These are phyloP conservation scores for Blumeriella jaapii DNA, from an alignment of 2,329 filamentous ascomycete genomes.

Conservation along the genomic window DNA sequence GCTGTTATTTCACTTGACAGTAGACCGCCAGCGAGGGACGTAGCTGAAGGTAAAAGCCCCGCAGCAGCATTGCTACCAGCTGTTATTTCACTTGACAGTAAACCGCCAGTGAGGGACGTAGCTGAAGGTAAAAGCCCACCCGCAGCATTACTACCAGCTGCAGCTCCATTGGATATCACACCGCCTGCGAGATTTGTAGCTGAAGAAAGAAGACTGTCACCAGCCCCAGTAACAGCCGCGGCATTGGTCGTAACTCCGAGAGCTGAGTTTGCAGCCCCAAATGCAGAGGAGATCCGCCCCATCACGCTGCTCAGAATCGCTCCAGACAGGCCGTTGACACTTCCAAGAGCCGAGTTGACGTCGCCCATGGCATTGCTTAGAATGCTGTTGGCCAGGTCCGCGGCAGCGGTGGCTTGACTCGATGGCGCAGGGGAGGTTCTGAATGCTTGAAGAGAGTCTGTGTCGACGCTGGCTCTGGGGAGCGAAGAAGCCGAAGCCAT, in stretches of 20 bases:
- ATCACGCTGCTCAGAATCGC: conserved; percentile 6
- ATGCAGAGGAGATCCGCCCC: conserved; percentile 5
- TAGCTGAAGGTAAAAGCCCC: too few relatives aligned
- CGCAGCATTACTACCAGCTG: not conserved
- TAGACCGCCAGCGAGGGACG: too few relatives aligned
- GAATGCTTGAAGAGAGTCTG: not conserved
- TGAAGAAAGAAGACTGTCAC: not conserved
- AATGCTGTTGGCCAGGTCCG: conserved; percentile 1
- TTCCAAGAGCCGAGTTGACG: conserved; percentile 7
- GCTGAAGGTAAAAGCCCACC: not conserved
- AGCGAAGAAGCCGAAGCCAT: not conserved
- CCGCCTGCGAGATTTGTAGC: not conserved
- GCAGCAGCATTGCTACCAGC: too few relatives aligned
- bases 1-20: too few relatives aligned
- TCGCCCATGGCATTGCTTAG: conserved; percentile 4
- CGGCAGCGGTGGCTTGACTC: not conserved
- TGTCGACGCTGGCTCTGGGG: not conserved
- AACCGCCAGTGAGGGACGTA: not conserved
- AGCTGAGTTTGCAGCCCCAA: conserved; percentile 5
- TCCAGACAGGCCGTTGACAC: conserved; percentile 8
- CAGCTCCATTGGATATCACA: conserved; percentile 2
- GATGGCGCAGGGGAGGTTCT: not conserved
- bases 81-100: too few relatives aligned
- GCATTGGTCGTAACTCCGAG: conserved; percentile 1
- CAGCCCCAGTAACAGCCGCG: not conserved